Percentiles rank a stretch among this genome's conserved stretches.
Evolutionary conservation across 2,329 filamentous ascomycete genomes (phyloP).

Genomic region (Venturia carpophila): DNA sequence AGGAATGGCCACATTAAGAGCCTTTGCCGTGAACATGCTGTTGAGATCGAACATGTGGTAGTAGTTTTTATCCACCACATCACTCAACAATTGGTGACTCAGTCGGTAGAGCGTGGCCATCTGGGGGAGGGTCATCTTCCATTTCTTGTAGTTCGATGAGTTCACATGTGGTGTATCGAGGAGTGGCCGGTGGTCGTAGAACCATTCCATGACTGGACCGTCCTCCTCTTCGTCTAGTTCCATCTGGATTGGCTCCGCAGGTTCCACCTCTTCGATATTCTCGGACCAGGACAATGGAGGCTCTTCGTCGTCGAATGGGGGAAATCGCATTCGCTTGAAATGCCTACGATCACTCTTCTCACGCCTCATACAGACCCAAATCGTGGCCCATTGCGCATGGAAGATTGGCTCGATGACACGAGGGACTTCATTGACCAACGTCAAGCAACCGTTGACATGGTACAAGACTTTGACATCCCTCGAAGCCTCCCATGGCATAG

Average conservation of each 20-base stretch:
- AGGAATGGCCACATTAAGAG: conserved; percentile 93
- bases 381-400: conserved; percentile 97
- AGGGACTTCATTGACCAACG: conserved; percentile 91
- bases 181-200: conserved; percentile 89
- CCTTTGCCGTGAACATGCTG: conserved; percentile 92
- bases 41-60: conserved; percentile 95
- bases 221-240: conserved; percentile 94
- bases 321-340: conserved; percentile 98
- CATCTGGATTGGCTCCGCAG: conserved; percentile 96
- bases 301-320: conserved; percentile 97
- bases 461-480: conserved; percentile 97
- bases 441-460: conserved; percentile 95
- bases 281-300: conserved; percentile 96
- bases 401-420: conserved; percentile 97
- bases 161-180: conserved; percentile 91
- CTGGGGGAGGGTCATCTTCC: conserved; percentile 87
- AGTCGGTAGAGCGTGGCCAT: conserved; percentile 94
- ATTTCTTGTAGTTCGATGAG: conserved; percentile 90
- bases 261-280: conserved; percentile 97
- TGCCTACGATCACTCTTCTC: conserved; percentile 93
- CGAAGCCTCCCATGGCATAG: conserved; percentile 97
- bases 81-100: conserved; percentile 82
- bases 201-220: conserved; percentile 86
- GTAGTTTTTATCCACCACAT: conserved; percentile 93
- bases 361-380: conserved; percentile 98